A percentile compares a stretch with the other conserved stretches of the same genome.
Evolutionary conservation across 139 green algal species (phyloP).

Genomic region (Coelastrella sp.): DNA sequence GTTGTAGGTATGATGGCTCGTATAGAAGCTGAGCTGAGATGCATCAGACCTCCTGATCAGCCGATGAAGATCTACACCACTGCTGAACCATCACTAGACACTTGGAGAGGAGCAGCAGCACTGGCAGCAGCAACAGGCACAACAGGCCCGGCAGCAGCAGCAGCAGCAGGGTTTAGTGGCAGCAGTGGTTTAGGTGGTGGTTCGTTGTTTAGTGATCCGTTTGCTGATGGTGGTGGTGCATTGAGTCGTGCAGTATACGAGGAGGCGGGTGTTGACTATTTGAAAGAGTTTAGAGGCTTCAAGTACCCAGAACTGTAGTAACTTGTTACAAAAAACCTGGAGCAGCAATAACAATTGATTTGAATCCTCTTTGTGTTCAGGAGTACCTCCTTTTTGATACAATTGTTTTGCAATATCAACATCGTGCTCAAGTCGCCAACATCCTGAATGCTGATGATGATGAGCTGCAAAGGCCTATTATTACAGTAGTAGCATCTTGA

Average conservation of each 20-base stretch:
- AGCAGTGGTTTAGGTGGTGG: background rate
- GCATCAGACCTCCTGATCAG: constrained; percentile 9
- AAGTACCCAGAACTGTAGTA: constrained; percentile 26
- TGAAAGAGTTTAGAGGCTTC: constrained; percentile 36
- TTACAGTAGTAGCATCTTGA: too few species aligned
- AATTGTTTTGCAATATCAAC: too few species aligned
- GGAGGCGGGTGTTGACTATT: constrained; percentile 37
- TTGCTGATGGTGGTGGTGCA: constrained; percentile 31
- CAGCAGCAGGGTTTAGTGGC: background rate
- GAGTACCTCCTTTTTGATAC: too few species aligned
- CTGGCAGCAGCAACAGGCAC: constrained; percentile 16
- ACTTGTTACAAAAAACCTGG: background rate
- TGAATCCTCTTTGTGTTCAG: too few species aligned
- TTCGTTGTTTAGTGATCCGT: constrained; percentile 29
- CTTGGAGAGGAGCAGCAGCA: constrained; percentile 35
- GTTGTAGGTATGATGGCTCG: constrained; percentile 7
- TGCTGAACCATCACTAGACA: constrained; percentile 20
- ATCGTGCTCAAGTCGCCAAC: too few species aligned
- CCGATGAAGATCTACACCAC: constrained; percentile 3
- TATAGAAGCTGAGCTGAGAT: constrained; percentile 16
- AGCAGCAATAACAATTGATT: background rate
- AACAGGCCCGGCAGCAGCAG: background rate
- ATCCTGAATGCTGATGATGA: too few species aligned
- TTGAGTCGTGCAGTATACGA: constrained; percentile 12
- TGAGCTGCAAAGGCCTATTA: too few species aligned